Evolutionary conservation across 192 early-diverging fungal species (phyloP), one percentile per base, ranked within the genome.

Genomic region (Rhizoclosmatium globosum): DNA sequence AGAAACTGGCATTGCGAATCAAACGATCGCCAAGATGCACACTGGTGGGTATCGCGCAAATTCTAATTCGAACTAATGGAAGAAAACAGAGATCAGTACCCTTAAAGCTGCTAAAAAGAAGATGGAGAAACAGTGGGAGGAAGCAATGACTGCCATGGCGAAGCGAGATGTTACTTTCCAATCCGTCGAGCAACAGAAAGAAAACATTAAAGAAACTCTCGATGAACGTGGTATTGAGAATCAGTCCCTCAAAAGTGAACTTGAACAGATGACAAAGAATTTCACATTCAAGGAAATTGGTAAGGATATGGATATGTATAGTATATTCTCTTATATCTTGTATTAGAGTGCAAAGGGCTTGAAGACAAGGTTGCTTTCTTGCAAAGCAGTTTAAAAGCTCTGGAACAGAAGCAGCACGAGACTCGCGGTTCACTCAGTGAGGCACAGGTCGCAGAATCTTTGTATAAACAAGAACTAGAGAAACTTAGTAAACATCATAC

Each of bases 71-170:
- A 31, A 23, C 3, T 13, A 9, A 43, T 70, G 15, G 31, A 31
- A 31, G 31, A 31, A 31, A 31, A 31, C 46, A 81, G 87, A 89
- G 70, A 77, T 87, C 38, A 64, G 23, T 4, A 76, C 75, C 3
- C 70, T 89, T 2, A 77, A 71, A 4, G 21, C 17, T 6, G 13
- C 53, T 15, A 85, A 87, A 60, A 64, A 71, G 64, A 38, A 43
- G 17, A 59, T 82, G 4, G 83, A 82, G 69, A 89, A 89, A 61
- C 82, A 87, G 60, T 89, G 87, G 87, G 87, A 87, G 68, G 87
- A 89, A 43, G 70, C 87, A 4, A 46, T 89, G 15, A 66, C 82
- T 9, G 87, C 87, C 48, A 88, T 88, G 87, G 60, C 87, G 0
- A 88, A 87, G 50, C 85, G 87, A 53, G 85, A 89, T 73, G 21